Percentiles rank a stretch among this genome's conserved stretches.
These are phyloP conservation scores for Pseudogymnoascus sp. DNA, from an alignment of 2,329 filamentous ascomycete species.

Conservation along the genomic window DNA sequence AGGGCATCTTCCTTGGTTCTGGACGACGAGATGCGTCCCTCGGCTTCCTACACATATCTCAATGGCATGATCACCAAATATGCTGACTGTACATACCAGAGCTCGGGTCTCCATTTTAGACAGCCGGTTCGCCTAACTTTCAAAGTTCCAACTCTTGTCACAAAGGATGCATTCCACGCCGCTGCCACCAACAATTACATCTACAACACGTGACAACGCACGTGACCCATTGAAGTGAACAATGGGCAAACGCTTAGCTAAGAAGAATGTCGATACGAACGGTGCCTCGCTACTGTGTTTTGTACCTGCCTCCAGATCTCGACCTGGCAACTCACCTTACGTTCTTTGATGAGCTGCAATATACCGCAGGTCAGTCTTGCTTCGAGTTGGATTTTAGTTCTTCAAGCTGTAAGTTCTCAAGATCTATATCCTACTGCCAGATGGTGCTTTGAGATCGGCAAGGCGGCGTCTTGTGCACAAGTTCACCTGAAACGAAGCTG, in stretches of 20 bases:
- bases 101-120: background rate
- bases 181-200: background rate
- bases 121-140: background rate
- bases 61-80: background rate
- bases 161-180: background rate
- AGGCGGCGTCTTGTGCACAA: background rate
- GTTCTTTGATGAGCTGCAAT: constrained; percentile 5
- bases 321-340: constrained; percentile 9
- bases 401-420: constrained; percentile 1
- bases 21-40: constrained; percentile 42
- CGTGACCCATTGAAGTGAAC: background rate
- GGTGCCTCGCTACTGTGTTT: constrained; percentile 6
- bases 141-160: background rate
- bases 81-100: constrained; percentile 5
- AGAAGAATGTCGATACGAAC: constrained; percentile 8
- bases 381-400: constrained; percentile 6
- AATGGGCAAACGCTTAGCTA: constrained; percentile 3
- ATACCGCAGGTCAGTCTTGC: background rate
- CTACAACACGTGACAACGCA: background rate
- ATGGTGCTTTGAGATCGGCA: background rate
- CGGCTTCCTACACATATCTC: constrained; percentile 38
- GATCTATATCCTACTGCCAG: background rate
- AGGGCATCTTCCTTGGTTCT: constrained; percentile 57
- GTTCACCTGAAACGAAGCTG: constrained; percentile 7
- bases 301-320: constrained; percentile 1